These are phyloP conservation scores for Mimosa pudica DNA, from an alignment of 306 rosid species.

Conservation along the genomic window DNA sequence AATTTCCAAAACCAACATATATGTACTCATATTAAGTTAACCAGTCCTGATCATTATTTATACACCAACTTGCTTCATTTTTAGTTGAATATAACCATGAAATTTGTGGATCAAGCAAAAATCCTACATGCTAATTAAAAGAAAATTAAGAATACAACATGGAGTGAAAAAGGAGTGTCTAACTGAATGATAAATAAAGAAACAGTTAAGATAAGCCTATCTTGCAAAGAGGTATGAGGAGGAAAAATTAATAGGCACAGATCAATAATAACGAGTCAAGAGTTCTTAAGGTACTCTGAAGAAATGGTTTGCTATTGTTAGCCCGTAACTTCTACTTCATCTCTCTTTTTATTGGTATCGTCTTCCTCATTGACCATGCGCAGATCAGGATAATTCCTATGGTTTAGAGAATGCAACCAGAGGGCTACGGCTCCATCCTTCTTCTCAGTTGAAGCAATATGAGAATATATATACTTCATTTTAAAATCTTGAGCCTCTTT, in stretches of 20 bases:
- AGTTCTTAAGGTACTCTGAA: constrained; percentile 23
- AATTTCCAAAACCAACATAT: too few species aligned
- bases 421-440: constrained; percentile 86
- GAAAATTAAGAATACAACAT: background rate
- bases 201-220: constrained; percentile 22
- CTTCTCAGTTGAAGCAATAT: constrained; percentile 72
- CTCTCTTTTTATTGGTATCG: constrained; percentile 9
- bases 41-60: too few species aligned
- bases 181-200: background rate
- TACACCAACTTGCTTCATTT: too few species aligned
- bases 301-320: constrained; percentile 44
- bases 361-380: constrained; percentile 36
- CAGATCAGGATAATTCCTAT: constrained; percentile 84
- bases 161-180: background rate
- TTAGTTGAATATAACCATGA: background rate
- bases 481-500: constrained; percentile 82
- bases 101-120: background rate
- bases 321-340: constrained; percentile 27
- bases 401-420: constrained; percentile 93
- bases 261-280: constrained; percentile 26
- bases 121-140: background rate
- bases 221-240: background rate
- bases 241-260: constrained; percentile 4
- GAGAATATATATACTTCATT: constrained; percentile 79
- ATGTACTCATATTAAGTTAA: too few species aligned